Percentiles rank a stretch among this genome's conserved stretches.
phyloP scores from a whole-genome alignment of 176 grass and related monocot species.

The Rhynchospora tenuis region DNA sequence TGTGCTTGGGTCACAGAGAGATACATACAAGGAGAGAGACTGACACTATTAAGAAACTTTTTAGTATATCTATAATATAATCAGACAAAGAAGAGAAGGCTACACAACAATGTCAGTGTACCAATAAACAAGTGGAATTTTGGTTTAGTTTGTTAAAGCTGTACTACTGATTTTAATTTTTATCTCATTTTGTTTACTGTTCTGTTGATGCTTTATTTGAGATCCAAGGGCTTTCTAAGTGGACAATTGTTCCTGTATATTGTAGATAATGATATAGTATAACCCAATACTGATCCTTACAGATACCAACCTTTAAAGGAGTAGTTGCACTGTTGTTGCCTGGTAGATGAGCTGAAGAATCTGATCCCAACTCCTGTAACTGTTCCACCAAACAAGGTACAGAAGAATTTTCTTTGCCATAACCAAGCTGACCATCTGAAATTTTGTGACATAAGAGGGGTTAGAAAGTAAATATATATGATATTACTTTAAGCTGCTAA shows the following conservation, averaged over 20 bases:
- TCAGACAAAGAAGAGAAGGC: not conserved
- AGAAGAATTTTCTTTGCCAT: conserved; percentile 59
- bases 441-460: conserved; percentile 48
- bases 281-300: not conserved
- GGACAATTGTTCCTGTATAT: not conserved
- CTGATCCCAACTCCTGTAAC: conserved; percentile 62
- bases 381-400: conserved; percentile 70
- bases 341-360: conserved; percentile 36
- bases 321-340: not conserved
- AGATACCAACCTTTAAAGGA: conserved; percentile 50
- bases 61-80: not conserved
- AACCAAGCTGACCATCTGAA: conserved; percentile 80
- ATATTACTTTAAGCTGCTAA: not conserved
- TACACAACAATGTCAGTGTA: not conserved
- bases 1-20: not conserved
- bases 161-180: not conserved
- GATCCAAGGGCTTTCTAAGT: not conserved
- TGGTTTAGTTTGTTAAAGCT: not conserved
- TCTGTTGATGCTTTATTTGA: not conserved
- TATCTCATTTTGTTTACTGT: not conserved
- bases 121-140: not conserved
- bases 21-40: not conserved
- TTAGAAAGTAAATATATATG: not conserved
- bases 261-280: not conserved
- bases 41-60: not conserved